Base-by-base conservation (phyloP, 495 filamentous ascomycete genomes). In the Penicillium malachiteum region DNA sequence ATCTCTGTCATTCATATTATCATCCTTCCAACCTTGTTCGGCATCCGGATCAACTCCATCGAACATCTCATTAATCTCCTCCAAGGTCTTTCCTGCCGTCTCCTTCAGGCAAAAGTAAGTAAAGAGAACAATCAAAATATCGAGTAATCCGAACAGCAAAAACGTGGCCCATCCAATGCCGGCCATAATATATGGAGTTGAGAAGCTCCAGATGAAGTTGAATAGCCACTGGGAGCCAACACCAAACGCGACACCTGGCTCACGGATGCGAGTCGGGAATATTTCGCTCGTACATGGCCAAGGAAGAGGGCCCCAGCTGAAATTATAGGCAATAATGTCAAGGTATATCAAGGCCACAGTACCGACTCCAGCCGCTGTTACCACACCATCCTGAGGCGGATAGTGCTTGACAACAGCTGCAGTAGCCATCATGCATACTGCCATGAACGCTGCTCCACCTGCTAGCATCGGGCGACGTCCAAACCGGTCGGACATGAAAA, bases 71-170 rank as follows among this genome's bases (percentile, higher is more conserved):
- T 79, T 72, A 38, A 91, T 81, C 71, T 90, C 87, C 73, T 91
- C 88, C n/a, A 91, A 78, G 3, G 81, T 84, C 76, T 88, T 87
- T 21, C 84, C 80, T 18, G 78, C 82, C 3, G 88, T 91, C 74
- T 91, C 81, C 44, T 79, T 78, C 6, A 83, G 58, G 56, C 72
- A 78, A 58, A 74, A 58, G 37, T 63, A 74, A 8, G 78, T 75
- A 43, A 78, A 78, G 0, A 66, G 59, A 8, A 71, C 63, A 14
- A 79, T 72, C 3, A 66, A 42, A 52, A 74, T 49, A 60, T 77
- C 72, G 33, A 75, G 57, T 11, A 72, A 18, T 1, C 71, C 76
- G 49, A 77, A 83, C 21, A 84, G 55, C 31, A 79, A 50, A 50
- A 83, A 83, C 1, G 80, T 83, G 2, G 71, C 77, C 76, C 75